Percentiles rank a stretch among this genome's conserved stretches.
Conservation (phyloP, 2,329 filamentous ascomycete genomes). For the Pyrenochaeta sp. region DNA sequence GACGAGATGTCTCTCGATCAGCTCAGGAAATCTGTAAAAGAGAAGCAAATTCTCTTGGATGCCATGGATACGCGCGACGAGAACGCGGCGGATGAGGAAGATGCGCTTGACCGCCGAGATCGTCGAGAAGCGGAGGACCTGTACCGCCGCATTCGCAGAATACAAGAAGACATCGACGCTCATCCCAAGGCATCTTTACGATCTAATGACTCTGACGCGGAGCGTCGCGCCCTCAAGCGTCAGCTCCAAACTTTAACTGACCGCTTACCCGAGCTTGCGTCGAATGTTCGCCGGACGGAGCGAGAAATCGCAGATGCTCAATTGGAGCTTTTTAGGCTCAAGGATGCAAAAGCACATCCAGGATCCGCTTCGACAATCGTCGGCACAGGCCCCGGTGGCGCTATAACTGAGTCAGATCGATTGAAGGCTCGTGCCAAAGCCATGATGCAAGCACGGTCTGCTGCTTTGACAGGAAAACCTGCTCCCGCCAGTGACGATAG, state of each 20-base stretch:
- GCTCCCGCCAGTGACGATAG: conserved; percentile 75
- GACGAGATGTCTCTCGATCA: conserved; percentile 90
- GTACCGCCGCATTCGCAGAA: conserved; percentile 86
- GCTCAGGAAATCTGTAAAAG: conserved; percentile 87
- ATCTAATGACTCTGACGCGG: conserved; percentile 81
- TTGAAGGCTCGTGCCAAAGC: conserved; percentile 95
- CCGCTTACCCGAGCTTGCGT: conserved; percentile 89
- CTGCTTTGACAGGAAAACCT: conserved; percentile 87
- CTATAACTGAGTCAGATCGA: conserved; percentile 90
- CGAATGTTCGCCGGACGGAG: conserved; percentile 88
- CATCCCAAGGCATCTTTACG: conserved; percentile 77
- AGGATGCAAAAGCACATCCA: conserved; percentile 91
- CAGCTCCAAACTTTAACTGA: conserved; percentile 90
- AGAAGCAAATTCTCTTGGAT: conserved; percentile 93
- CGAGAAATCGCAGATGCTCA: conserved; percentile 91
- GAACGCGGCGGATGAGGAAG: conserved; percentile 87
- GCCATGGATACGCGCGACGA: conserved; percentile 97
- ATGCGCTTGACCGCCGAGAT: conserved; percentile 88
- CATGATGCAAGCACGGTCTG: conserved; percentile 98
- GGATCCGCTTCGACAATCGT: conserved; percentile 81
- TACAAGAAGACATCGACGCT: conserved; percentile 93
- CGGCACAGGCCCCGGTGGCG: conserved; percentile 89
- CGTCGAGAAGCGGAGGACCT: conserved; percentile 92
- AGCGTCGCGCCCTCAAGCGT: conserved; percentile 83
- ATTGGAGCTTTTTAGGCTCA: conserved; percentile 90